phyloP scores from a whole-genome alignment of 768 basidiomycete genomes.

The Tephrocybe sp. region DNA sequence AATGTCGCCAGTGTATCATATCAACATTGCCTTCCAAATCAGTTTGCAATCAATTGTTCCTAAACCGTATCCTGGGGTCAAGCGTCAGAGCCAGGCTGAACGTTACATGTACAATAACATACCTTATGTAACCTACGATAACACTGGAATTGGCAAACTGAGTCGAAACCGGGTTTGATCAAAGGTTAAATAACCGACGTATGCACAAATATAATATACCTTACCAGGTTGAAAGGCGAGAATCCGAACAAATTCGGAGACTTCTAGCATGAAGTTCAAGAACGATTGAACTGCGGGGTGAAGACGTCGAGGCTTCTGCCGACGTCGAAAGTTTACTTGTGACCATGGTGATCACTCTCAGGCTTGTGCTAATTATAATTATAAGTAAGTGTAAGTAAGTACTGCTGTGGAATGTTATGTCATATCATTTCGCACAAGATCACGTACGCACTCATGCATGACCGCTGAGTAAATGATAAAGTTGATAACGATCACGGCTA shows the following conservation, averaged over 20 bases:
- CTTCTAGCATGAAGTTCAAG: not conserved
- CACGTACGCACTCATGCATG: too few relatives aligned
- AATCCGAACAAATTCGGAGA: not conserved
- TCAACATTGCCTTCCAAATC: not conserved
- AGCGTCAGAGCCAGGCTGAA: too few relatives aligned
- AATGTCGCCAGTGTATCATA: not conserved
- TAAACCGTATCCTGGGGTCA: not conserved
- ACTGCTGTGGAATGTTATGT: too few relatives aligned
- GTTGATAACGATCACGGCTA: too few relatives aligned
- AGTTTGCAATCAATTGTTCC: too few relatives aligned
- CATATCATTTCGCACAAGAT: too few relatives aligned
- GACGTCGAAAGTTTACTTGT: not conserved
- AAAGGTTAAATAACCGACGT: not conserved
- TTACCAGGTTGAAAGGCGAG: not conserved
- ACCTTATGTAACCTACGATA: slow-evolving; percentile 3
- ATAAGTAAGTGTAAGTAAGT: too few relatives aligned
- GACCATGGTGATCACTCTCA: not conserved
- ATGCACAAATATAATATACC: not conserved
- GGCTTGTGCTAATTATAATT: too few relatives aligned
- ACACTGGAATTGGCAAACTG: not conserved
- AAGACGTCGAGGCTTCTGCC: not conserved
- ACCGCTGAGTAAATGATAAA: too few relatives aligned
- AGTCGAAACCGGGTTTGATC: not conserved
- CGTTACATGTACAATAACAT: not conserved
- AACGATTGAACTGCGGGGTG: not conserved